These are phyloP conservation scores for Bathelium albidoporum DNA, from an alignment of 495 filamentous ascomycete species.

Conservation along the genomic window DNA sequence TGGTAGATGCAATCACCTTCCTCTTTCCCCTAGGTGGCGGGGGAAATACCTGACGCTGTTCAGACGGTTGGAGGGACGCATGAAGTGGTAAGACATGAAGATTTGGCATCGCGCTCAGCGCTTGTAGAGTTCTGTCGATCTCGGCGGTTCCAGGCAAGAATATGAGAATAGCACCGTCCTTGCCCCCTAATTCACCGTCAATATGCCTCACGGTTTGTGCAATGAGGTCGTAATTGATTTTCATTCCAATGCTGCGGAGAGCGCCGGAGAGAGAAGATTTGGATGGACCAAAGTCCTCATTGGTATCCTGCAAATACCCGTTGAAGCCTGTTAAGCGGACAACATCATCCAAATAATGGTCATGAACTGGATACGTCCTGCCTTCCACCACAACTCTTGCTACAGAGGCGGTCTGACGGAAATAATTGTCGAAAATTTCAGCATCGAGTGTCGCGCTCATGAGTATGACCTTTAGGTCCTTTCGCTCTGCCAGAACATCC, in stretches of 20 bases:
- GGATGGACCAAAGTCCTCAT: constrained; percentile 6
- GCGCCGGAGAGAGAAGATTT: constrained; percentile 44
- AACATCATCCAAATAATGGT: constrained; percentile 86
- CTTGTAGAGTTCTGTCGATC: constrained; percentile 70
- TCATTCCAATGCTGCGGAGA: constrained; percentile 66
- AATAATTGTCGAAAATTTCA: constrained; percentile 74
- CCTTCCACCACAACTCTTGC: constrained; percentile 77
- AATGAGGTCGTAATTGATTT: constrained; percentile 89
- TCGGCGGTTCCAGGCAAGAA: constrained; percentile 84
- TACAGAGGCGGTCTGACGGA: constrained; percentile 47
- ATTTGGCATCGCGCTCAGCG: constrained; percentile 56
- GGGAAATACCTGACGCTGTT: constrained; percentile 80
- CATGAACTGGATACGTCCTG: constrained; percentile 78
- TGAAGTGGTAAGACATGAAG: constrained; percentile 80
- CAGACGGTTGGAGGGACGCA: constrained; percentile 75
- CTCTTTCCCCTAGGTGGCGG: constrained; percentile 65
- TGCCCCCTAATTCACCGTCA: constrained; percentile 56
- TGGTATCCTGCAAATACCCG: constrained; percentile 6
- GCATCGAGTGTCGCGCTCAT: constrained; percentile 98
- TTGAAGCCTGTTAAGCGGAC: constrained; percentile 67
- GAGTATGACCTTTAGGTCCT: constrained; percentile 84
- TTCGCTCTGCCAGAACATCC: constrained; percentile 63
- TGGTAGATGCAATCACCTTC: constrained; percentile 89
- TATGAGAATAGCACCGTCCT: constrained; percentile 80
- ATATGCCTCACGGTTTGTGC: constrained; percentile 68